These are phyloP conservation scores for Scheffersomyces parashehatae DNA, from an alignment of 1,139 yeast species.

Conservation along the genomic window DNA sequence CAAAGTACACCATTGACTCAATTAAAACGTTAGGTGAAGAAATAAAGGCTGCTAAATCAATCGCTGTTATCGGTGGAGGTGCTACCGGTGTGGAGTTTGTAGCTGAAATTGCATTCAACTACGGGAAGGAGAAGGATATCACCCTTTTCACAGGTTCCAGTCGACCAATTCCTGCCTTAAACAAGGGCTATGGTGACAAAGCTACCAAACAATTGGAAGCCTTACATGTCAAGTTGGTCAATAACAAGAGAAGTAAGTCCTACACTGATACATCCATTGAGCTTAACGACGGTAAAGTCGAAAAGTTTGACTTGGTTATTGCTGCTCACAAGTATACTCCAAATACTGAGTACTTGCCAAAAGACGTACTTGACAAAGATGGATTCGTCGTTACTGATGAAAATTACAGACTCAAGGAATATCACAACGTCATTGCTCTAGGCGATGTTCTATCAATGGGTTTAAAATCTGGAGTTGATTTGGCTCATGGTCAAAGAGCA, in stretches of 20 bases:
- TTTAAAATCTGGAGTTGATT: constrained; percentile 23
- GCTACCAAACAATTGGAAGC: constrained; percentile 22
- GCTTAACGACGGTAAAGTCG: constrained; percentile 16
- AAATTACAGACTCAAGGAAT: constrained; percentile 21
- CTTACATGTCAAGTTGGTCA: constrained; percentile 28
- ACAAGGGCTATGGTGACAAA: constrained; percentile 11
- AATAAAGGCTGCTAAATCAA: constrained; percentile 21
- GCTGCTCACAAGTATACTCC: constrained; percentile 23
- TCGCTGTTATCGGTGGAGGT: constrained; percentile 43
- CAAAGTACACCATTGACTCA: constrained; percentile 11
- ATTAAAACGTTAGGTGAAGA: constrained; percentile 14
- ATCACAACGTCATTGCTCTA: constrained; percentile 27
- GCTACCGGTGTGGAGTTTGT: constrained; percentile 41
- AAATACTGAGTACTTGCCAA: constrained; percentile 21
- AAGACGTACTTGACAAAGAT: constrained; percentile 7
- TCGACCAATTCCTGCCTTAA: constrained; percentile 21
- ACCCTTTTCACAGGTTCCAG: constrained; percentile 28
- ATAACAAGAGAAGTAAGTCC: constrained; percentile 14
- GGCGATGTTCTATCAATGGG: constrained; percentile 35
- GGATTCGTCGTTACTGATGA: constrained; percentile 26
- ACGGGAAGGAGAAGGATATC: constrained; percentile 19
- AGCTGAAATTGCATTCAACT: constrained; percentile 32
- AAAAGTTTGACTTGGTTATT: constrained; percentile 30
- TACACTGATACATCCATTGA: constrained; percentile 4
- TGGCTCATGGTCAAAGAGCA: constrained; percentile 23